phyloP scores from a whole-genome alignment of 495 filamentous ascomycete genomes.

The Daldinia grandis region DNA sequence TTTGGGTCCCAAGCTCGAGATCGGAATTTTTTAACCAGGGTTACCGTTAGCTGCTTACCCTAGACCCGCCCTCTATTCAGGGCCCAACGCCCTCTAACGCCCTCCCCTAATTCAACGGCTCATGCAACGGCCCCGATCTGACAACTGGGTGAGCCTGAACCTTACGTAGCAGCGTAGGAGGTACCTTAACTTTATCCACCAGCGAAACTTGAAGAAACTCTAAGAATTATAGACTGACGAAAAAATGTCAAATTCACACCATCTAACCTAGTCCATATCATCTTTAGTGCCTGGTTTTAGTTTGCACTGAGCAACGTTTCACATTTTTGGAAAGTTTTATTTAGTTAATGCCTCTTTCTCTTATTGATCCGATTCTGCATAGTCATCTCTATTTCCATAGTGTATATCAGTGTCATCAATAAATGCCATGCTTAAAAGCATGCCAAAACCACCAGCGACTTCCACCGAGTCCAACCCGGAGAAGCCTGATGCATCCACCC shows the following conservation, averaged over 20 bases:
- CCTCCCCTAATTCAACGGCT: neutral
- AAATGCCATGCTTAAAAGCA: neutral
- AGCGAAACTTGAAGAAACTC: constrained; percentile 46
- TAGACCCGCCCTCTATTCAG: neutral
- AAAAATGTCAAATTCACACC: neutral
- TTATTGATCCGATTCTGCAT: neutral
- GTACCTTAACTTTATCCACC: constrained; percentile 12
- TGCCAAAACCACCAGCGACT: neutral
- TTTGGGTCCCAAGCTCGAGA: constrained; percentile 18
- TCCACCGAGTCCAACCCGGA: neutral
- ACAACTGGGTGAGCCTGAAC: neutral
- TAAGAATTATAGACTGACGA: constrained; percentile 12
- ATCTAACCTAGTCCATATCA: neutral
- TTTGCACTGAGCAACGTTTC: neutral
- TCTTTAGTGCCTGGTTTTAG: too few species aligned
- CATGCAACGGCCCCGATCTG: neutral
- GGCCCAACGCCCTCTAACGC: neutral
- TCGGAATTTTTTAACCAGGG: constrained; percentile 25
- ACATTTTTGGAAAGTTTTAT: too few species aligned
- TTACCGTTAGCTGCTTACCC: constrained; percentile 15
- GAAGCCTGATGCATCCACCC: neutral
- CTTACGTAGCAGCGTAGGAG: neutral
- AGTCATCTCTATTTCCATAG: neutral
- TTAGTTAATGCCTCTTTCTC: neutral
- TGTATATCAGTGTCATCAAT: neutral